Percentiles rank a stretch among this genome's conserved stretches.
Conservation (phyloP, 169 alveolate species). For the Plasmodium gaboni region DNA sequence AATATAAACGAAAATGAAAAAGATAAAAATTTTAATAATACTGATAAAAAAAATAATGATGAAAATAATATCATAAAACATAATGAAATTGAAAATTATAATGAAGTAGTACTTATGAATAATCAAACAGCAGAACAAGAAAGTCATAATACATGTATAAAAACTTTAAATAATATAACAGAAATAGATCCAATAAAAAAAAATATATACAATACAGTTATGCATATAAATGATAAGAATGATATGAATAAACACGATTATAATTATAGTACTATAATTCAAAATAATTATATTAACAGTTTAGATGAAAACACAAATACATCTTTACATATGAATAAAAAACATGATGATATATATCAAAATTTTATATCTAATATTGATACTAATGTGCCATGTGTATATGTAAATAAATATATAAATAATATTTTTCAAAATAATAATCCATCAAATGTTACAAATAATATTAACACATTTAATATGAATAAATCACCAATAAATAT, state of each 20-base stretch:
- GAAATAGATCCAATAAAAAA: background rate
- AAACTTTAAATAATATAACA: background rate
- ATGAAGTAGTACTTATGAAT: background rate
- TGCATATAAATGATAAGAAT: background rate
- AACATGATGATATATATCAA: slow-evolving; percentile 24
- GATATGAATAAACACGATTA: slow-evolving; percentile 8
- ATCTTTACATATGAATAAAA: slow-evolving; percentile 1
- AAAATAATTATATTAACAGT: slow-evolving; percentile 28
- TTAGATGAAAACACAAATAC: slow-evolving; percentile 31
- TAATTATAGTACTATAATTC: slow-evolving; percentile 27
- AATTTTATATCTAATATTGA: slow-evolving; percentile 7
- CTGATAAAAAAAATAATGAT: too few species aligned
- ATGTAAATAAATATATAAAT: slow-evolving; percentile 48
- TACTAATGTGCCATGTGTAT: slow-evolving; percentile 21
- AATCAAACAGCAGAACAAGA: background rate
- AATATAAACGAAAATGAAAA: too few species aligned
- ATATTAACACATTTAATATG: background rate
- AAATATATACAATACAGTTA: background rate
- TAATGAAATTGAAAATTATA: background rate
- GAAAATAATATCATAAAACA: too few species aligned
- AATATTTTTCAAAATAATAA: slow-evolving; percentile 29
- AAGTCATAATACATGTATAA: background rate
- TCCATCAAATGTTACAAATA: background rate
- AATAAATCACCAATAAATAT: background rate
- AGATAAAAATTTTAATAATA: too few species aligned